Evolutionary conservation across 768 basidiomycete species (phyloP), one percentile per base, ranked within the genome.

Genomic region (Mycena indigotica): DNA sequence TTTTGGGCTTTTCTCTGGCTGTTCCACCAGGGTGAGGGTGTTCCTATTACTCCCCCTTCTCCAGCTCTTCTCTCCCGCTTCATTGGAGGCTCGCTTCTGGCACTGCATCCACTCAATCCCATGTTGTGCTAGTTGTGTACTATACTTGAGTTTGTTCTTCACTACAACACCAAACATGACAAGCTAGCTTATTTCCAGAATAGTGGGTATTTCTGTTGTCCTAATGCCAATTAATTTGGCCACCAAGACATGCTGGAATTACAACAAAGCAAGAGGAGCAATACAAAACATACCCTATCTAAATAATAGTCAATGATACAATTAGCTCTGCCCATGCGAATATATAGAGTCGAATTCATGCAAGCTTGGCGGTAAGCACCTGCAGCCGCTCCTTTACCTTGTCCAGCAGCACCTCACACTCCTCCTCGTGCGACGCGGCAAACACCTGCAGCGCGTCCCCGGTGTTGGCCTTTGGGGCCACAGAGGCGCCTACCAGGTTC

Each of bases 241-340:
- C 10, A 35, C 32, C 32, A 35, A 35, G 17, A 35, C 32, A 35
- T 45, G 10, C 41, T 45, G 23, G 12, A 6, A 25, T 15, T 48
- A 48, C 46, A 48, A 48, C 46, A 48, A 10, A 38, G 46, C 46
- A 48, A 48, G 25, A 48, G 10, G 25, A 6, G 46, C 25, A 28
- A 48, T 48, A 48, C 46, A 48, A 48, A n/a, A 48, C 46, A 44
- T 44, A 44, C 41, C 15, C 41, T 48, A 24, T 48, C 46, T 28
- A 48, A 48, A 48, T n/a, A n/a, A n/a, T n/a, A 48, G 41, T 15
- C 21, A 26, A 48, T 8, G 8, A 48, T 48, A 48, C 46, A 48
- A 25, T 13, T 12, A n/a, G n/a, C n/a, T 48, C 12, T 48, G 25
- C 41, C 8, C 8, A 44, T 8, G n/a, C 41, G 41, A 23, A 21